Conservation (phyloP, 1,139 yeast species). For the Sugiyamaella xylanicola region DNA sequence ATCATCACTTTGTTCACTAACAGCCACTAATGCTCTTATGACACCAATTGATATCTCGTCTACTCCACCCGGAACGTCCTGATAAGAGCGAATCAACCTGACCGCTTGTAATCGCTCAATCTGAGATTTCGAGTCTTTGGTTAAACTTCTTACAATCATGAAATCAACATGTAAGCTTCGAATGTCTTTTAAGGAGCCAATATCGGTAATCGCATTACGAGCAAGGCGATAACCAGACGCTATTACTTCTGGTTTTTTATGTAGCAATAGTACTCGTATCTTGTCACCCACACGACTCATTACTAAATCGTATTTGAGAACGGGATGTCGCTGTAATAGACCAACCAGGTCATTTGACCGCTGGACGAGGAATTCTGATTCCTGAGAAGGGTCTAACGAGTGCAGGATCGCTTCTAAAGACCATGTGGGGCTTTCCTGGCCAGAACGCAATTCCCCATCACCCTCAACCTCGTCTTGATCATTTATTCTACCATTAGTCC, state of each 20-base stretch:
- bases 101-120: conserved; percentile 80
- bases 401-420: conserved; percentile 53
- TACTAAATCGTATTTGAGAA: conserved; percentile 64
- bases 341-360: conserved; percentile 65
- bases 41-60: conserved; percentile 64
- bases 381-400: conserved; percentile 48
- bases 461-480: conserved; percentile 10
- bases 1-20: conserved; percentile 67
- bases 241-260: conserved; percentile 61
- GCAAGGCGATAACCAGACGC: conserved; percentile 78
- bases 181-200: conserved; percentile 51
- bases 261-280: conserved; percentile 62
- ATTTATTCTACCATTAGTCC: not conserved
- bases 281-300: conserved; percentile 61
- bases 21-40: conserved; percentile 68
- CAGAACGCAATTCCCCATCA: conserved; percentile 20
- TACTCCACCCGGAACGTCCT: conserved; percentile 60
- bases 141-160: conserved; percentile 64
- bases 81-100: conserved; percentile 64
- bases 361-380: conserved; percentile 54
- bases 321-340: conserved; percentile 60
- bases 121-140: conserved; percentile 54
- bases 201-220: conserved; percentile 60
- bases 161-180: conserved; percentile 58
- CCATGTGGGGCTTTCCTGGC: conserved; percentile 51